Evolutionary conservation across 306 rosid genomes (phyloP).

Genomic region (apple (Malus domestica)): DNA sequence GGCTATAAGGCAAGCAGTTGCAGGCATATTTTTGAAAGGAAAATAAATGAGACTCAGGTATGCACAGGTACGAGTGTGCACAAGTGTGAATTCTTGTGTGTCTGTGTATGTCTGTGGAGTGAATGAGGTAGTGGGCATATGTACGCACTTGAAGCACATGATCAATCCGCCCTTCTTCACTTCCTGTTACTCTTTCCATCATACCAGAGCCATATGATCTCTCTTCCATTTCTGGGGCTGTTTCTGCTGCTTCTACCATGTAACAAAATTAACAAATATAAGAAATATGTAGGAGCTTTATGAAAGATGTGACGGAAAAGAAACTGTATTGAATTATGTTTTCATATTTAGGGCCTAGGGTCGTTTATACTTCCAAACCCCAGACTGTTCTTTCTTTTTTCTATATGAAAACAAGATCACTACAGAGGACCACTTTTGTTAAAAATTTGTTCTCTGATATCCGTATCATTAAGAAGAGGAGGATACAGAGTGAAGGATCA

Average conservation of each 20-base stretch:
- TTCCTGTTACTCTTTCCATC: conserved; percentile 83
- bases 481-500: not conserved
- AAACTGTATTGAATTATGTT: not conserved
- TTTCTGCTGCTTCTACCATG: conserved; percentile 42
- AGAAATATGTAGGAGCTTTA: not conserved
- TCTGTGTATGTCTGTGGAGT: not conserved
- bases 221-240: conserved; percentile 52
- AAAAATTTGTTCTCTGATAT: not conserved
- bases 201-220: conserved; percentile 72
- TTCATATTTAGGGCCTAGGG: not conserved
- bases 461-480: no score
- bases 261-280: conserved; percentile 1
- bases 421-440: not conserved
- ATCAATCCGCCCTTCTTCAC: conserved; percentile 72
- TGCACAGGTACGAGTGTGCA: not conserved
- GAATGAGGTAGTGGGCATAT: conserved; percentile 3
- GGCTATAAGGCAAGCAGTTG: not conserved
- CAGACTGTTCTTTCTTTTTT: not conserved
- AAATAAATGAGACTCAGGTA: not conserved
- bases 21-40: not conserved
- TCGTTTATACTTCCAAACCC: not conserved
- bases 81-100: not conserved
- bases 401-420: not conserved
- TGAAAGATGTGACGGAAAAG: not conserved
- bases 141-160: conserved; percentile 79